phyloP scores from a whole-genome alignment of 352 stramenopile genomes.

The Phytophthora brassicae region DNA sequence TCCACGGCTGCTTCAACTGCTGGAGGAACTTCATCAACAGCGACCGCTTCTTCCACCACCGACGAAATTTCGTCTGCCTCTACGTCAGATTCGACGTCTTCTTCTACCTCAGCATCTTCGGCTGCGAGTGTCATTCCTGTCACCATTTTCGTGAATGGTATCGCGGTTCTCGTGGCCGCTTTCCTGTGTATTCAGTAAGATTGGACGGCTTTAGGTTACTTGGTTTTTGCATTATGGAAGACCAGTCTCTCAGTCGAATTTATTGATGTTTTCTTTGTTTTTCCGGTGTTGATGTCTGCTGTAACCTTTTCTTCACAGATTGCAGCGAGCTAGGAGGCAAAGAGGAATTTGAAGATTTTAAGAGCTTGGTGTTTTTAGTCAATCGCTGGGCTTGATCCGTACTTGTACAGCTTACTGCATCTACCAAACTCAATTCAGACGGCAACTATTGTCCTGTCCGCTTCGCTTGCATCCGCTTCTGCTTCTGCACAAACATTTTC shows the following conservation, averaged over 20 bases:
- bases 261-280: constrained; percentile 17
- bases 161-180: constrained; percentile 21
- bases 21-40: constrained; percentile 4
- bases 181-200: constrained; percentile 39
- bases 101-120: constrained; percentile 22
- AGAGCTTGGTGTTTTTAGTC: no score
- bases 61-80: constrained; percentile 14
- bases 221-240: constrained; percentile 10
- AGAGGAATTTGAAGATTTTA: neutral
- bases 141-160: constrained; percentile 25
- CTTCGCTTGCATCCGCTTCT: neutral
- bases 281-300: neutral
- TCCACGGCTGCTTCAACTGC: constrained; percentile 11
- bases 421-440: no score
- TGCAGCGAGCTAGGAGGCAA: neutral
- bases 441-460: neutral
- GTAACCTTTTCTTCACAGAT: neutral
- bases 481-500: neutral
- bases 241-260: constrained; percentile 22
- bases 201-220: constrained; percentile 1
- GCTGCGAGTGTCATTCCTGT: constrained; percentile 16
- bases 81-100: constrained; percentile 17
- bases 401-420: no score
- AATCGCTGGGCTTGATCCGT: no score
- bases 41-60: constrained; percentile 7